phyloP scores from a whole-genome alignment of 2,329 filamentous ascomycete species.

The Penicillium sp. region DNA sequence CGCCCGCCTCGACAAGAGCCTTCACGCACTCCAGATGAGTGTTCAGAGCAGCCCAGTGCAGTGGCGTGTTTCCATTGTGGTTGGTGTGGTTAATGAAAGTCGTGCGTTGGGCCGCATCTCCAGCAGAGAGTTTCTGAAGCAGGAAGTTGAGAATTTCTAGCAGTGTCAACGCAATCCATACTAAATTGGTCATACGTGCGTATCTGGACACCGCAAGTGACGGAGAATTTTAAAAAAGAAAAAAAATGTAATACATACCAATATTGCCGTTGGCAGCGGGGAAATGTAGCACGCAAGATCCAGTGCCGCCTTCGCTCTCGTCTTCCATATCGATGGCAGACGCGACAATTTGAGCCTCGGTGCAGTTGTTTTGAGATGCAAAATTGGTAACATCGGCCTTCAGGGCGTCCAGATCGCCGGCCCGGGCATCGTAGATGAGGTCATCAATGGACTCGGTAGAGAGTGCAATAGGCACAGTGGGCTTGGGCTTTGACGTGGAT shows the following conservation, averaged over 20 bases:
- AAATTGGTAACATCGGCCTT: slow-evolving; percentile 62
- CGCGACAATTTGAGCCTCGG: slow-evolving; percentile 67
- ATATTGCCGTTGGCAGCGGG: slow-evolving; percentile 86
- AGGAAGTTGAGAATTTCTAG: slow-evolving; percentile 54
- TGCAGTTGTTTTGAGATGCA: slow-evolving; percentile 63
- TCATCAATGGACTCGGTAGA: slow-evolving; percentile 86
- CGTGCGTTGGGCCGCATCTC: slow-evolving; percentile 23
- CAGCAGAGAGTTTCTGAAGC: slow-evolving; percentile 44
- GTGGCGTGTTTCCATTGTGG: slow-evolving; percentile 80
- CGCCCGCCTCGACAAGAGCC: slow-evolving; percentile 74
- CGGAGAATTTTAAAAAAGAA: no score
- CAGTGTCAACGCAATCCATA: slow-evolving; percentile 6
- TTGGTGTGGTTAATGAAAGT: slow-evolving; percentile 63
- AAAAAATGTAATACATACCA: no score
- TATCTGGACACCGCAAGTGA: not conserved
- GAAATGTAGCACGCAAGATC: slow-evolving; percentile 72
- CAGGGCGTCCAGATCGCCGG: slow-evolving; percentile 75
- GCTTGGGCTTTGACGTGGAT: slow-evolving; percentile 24
- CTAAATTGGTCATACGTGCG: not conserved
- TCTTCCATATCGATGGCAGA: slow-evolving; percentile 74
- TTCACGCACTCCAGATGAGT: slow-evolving; percentile 83
- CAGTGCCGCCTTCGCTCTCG: slow-evolving; percentile 67
- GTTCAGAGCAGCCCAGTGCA: slow-evolving; percentile 93
- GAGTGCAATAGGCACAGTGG: slow-evolving; percentile 46
- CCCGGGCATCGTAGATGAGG: slow-evolving; percentile 82